phyloP scores from a whole-genome alignment of 208 protist genomes.

The Leishmania gerbilli region DNA sequence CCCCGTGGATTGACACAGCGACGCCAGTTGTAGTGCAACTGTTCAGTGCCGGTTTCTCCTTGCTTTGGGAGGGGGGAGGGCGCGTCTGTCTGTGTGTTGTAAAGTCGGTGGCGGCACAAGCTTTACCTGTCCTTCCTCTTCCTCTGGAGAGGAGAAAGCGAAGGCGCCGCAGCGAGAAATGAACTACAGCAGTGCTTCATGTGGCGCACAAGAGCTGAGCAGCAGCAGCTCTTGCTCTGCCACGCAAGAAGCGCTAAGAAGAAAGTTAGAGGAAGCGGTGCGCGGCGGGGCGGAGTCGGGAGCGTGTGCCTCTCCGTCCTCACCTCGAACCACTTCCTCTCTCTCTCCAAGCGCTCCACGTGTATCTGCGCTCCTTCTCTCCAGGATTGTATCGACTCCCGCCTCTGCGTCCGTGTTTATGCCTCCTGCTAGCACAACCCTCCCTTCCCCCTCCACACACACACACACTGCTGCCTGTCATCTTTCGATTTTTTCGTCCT shows the following conservation, averaged over 20 bases:
- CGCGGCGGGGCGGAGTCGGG: not conserved
- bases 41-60: not conserved
- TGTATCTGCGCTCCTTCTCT: not conserved
- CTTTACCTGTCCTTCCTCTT: not conserved
- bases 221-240: not conserved
- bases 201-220: not conserved
- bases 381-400: not conserved
- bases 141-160: not conserved
- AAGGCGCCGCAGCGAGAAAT: not conserved
- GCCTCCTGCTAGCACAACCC: not conserved
- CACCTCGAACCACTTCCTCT: not conserved
- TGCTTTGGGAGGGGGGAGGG: not conserved
- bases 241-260: too few species aligned
- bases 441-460: not conserved
- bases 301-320: not conserved
- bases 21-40: not conserved
- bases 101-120: not conserved
- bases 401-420: not conserved
- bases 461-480: not conserved
- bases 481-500: not conserved
- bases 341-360: not conserved
- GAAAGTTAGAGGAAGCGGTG: not conserved
- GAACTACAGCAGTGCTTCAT: not conserved
- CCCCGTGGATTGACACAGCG: conserved; percentile 10
- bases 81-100: not conserved